Conservation (phyloP, 805 yeast species). For the Lachancea mirantina region DNA sequence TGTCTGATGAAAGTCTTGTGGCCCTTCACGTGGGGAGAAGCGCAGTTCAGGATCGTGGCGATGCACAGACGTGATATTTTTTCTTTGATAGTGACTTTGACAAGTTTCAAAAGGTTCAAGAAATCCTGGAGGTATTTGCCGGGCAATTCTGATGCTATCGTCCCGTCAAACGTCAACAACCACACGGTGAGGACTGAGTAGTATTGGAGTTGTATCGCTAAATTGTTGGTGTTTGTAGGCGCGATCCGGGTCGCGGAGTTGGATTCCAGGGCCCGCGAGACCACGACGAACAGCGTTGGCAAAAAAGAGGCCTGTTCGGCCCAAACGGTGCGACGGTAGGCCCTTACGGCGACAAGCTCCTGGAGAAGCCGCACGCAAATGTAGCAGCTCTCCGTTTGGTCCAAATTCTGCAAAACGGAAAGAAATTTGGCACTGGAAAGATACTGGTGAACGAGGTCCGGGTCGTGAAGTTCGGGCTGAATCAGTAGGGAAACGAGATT, state of each 20-base stretch:
- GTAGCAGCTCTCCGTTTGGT: slow-evolving; percentile 28
- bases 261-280: slow-evolving; percentile 33
- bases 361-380: slow-evolving; percentile 28
- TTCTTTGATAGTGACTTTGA: slow-evolving; percentile 82
- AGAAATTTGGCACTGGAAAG: slow-evolving; percentile 19
- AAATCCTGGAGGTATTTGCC: slow-evolving; percentile 46
- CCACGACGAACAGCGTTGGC: slow-evolving; percentile 43
- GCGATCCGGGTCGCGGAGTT: slow-evolving; percentile 26
- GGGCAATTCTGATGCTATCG: slow-evolving; percentile 46
- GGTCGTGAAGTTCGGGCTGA: slow-evolving; percentile 19
- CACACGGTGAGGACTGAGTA: slow-evolving; percentile 71
- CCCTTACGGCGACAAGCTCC: slow-evolving; percentile 25
- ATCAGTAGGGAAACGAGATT: slow-evolving; percentile 28
- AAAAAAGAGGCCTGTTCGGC: slow-evolving; percentile 34
- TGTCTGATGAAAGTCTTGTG: slow-evolving; percentile 52
- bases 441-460: slow-evolving; percentile 16
- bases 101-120: slow-evolving; percentile 39
- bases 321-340: slow-evolving; percentile 25
- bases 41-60: slow-evolving; percentile 60
- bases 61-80: slow-evolving; percentile 82
- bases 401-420: slow-evolving; percentile 20
- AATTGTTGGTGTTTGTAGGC: slow-evolving; percentile 32
- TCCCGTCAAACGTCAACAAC: slow-evolving; percentile 69
- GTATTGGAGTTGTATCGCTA: slow-evolving; percentile 77
- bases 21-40: slow-evolving; percentile 32